phyloP scores from a whole-genome alignment of 148 eudicot genomes.

The Cornus kousa region DNA sequence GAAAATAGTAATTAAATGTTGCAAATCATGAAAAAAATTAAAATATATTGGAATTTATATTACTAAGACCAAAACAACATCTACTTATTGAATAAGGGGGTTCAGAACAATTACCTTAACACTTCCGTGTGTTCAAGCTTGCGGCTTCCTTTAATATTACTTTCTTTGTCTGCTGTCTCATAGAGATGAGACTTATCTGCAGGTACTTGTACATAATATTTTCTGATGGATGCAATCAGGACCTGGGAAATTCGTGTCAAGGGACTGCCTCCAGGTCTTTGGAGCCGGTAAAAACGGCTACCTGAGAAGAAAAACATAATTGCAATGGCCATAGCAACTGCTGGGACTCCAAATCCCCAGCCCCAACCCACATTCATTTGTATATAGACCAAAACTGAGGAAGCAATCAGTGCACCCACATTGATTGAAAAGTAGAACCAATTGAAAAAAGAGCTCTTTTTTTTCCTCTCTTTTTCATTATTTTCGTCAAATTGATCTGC shows the following conservation, averaged over 20 bases:
- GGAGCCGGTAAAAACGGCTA: conserved; percentile 40
- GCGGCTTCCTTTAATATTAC: conserved; percentile 43
- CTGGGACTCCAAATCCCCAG: conserved; percentile 60
- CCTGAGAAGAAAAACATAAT: conserved; percentile 49
- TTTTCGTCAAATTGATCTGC: conserved; percentile 59
- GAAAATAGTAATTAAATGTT: neutral
- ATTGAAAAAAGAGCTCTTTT: conserved; percentile 52
- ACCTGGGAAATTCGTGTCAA: conserved; percentile 52
- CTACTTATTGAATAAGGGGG: neutral
- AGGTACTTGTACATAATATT: conserved; percentile 36
- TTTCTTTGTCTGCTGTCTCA: conserved; percentile 38
- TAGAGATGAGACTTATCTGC: conserved; percentile 33
- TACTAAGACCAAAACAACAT: neutral
- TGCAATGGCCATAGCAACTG: conserved; percentile 55
- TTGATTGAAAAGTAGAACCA: conserved; percentile 57
- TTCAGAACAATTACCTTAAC: conserved; percentile 27
- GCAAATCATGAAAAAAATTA: neutral
- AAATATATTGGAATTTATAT: too few species aligned
- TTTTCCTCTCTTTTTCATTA: conserved; percentile 38
- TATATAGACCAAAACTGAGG: conserved; percentile 48
- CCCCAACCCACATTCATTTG: conserved; percentile 60
- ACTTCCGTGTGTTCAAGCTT: conserved; percentile 51
- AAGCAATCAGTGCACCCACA: conserved; percentile 60
- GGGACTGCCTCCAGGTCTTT: conserved; percentile 60
- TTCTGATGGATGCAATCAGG: conserved; percentile 42